phyloP scores from a whole-genome alignment of 2,329 filamentous ascomycete species.

The Calonectria hongkongensis region DNA sequence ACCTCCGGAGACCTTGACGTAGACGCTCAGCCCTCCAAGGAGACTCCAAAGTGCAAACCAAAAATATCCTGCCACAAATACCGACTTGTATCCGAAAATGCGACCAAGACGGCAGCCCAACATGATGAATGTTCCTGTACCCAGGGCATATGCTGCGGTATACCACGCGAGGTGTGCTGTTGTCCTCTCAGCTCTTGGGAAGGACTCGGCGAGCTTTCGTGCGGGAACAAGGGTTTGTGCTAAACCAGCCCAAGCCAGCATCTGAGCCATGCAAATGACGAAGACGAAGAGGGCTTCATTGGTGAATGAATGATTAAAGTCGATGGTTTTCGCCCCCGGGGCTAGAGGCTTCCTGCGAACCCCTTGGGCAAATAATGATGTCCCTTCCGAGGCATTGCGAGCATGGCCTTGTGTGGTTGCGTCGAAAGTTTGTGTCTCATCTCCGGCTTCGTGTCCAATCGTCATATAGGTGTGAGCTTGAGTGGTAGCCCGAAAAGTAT shows the following conservation, averaged over 20 bases:
- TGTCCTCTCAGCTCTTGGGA: slow-evolving; percentile 47
- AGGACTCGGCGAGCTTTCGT: slow-evolving; percentile 47
- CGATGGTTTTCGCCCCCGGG: slow-evolving; percentile 49
- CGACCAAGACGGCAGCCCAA: slow-evolving; percentile 51
- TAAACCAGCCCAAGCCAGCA: slow-evolving; percentile 50
- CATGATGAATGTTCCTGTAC: slow-evolving; percentile 47
- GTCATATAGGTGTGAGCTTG: slow-evolving; percentile 50
- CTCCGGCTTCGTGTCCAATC: slow-evolving; percentile 47
- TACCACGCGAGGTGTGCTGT: slow-evolving; percentile 51
- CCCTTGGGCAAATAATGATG: slow-evolving; percentile 36
- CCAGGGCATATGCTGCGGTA: slow-evolving; percentile 49
- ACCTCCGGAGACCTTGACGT: slow-evolving; percentile 38
- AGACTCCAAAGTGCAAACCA: slow-evolving; percentile 55
- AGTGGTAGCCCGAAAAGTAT: slow-evolving; percentile 47
- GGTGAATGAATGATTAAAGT: slow-evolving; percentile 52
- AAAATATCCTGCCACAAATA: slow-evolving; percentile 50
- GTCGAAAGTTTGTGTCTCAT: slow-evolving; percentile 43
- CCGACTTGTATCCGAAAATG: slow-evolving; percentile 50
- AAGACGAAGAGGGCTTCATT: slow-evolving; percentile 52
- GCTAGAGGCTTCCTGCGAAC: slow-evolving; percentile 52
- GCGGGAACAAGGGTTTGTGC: slow-evolving; percentile 51
- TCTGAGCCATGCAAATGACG: slow-evolving; percentile 53
- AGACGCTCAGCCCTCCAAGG: slow-evolving; percentile 48
- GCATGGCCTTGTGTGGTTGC: slow-evolving; percentile 45
- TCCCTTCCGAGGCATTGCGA: slow-evolving; percentile 47